Base-by-base conservation (phyloP, 768 basidiomycete genomes). In the Podaxis sp. region DNA sequence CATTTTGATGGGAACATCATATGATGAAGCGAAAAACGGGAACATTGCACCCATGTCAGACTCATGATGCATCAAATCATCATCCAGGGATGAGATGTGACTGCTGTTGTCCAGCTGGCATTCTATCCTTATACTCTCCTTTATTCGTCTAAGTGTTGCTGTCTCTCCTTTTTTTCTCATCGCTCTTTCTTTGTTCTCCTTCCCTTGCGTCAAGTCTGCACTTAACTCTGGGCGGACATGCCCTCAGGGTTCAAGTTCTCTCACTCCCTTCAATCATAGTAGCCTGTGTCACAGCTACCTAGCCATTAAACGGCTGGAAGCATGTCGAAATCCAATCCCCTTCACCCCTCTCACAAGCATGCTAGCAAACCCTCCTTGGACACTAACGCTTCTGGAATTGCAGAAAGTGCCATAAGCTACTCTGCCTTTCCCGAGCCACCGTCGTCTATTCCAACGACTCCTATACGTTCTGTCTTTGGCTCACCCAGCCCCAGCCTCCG, bases 391-490 rank as follows among this genome's bases (percentile, higher is more conserved):
- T 87, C 86, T n/a, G 82, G 78, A 28, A 71, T 85, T 44, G 84
- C 85, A 37, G 82, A 82, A 55, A 86, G 84, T 57, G 83, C 84
- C 30, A 81, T 86, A 50, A 83, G 81, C 70, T 78, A 80, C 59
- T 81, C 81, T 37, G 77, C 81, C 57, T 88, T 87, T 63, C 85
- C 85, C 22, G 74, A 76, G 53, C 84, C 84, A 1, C 85, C 86
- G 26, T 67, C 75, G 50, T 80, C 78, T 44, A 76, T 82, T 24
- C 82, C 83, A 22, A 66, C 72, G 22, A 79, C 79, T 24, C 81
- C 81, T 26, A 72, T 75, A 24, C 64, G 73, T 10, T 72, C 77
- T 26, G 67, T 73, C 56, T 76, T 75, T 56, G 65, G 68, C 60
- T 60, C 69, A 28, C 69, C 74, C 38, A 65, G 67, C 58, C 70